These are phyloP conservation scores for Eimeria sp. DNA, from an alignment of 169 alveolate species.

Conservation along the genomic window DNA sequence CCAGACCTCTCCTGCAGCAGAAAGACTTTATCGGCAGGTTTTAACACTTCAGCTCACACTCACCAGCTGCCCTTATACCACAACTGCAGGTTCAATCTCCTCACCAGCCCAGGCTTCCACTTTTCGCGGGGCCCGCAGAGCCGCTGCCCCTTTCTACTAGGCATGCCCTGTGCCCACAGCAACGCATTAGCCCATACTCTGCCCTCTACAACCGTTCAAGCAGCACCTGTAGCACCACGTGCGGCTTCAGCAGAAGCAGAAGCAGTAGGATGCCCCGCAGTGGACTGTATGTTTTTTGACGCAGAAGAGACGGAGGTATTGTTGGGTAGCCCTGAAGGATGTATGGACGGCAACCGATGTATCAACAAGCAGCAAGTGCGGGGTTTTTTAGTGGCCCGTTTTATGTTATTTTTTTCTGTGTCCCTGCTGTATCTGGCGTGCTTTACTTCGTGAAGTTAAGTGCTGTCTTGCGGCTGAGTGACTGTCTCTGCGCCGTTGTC, in stretches of 20 bases:
- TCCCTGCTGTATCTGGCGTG: neutral
- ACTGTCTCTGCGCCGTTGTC: neutral
- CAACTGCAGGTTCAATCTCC: neutral
- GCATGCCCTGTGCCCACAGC: neutral
- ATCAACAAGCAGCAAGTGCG: conserved; percentile 59
- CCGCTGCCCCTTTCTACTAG: neutral
- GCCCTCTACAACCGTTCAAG: neutral
- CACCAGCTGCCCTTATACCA: neutral
- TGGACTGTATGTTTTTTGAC: neutral
- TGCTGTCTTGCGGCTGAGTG: neutral
- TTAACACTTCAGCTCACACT: neutral
- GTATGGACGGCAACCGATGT: conserved; percentile 67
- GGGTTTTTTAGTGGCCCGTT: neutral
- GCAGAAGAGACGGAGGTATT: conserved; percentile 54
- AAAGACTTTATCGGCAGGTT: conserved; percentile 13
- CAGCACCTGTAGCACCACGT: neutral
- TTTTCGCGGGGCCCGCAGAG: neutral
- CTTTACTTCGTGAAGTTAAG: neutral
- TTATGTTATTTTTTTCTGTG: neutral
- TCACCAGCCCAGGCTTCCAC: neutral
- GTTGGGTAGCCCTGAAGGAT: conserved; percentile 42
- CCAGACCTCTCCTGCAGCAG: conserved; percentile 13
- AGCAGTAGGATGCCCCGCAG: neutral
- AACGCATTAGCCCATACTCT: neutral
- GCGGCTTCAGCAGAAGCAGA: conserved; percentile 18